Evolutionary conservation across 2,329 filamentous ascomycete genomes (phyloP), one percentile per base, ranked within the genome.

Genomic region (Cadophora sp.): DNA sequence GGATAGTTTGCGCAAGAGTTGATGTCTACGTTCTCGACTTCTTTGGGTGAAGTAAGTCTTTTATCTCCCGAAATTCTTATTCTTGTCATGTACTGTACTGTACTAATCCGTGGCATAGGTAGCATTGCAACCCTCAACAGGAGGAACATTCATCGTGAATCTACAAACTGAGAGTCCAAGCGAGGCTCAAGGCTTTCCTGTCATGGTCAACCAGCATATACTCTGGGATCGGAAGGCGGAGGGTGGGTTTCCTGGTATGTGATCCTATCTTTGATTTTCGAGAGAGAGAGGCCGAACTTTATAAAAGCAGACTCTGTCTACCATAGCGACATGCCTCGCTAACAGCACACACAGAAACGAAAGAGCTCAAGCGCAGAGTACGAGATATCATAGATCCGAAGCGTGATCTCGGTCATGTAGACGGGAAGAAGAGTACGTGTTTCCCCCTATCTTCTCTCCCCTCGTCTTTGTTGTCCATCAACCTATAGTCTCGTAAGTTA

Each of bases 141-240:
- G 95, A 20, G 95, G 96, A 0, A 83, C 91, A 2, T 99, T 98
- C 76, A 84, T 87, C 24, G 89, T 98, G 14, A 85, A 89, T 66
- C 86, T 97, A 64, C 80, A 81, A 58, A 78, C 80, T 73, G 41
- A 69, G 66, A 43, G 69, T 55, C 59, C 64, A 8, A 64, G 41
- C 33, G 6, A 22, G n/a, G 41, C 58, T 53, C 56, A 70, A 63
- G 63, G 67, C 36, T 68, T 58, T 24, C 64, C 68, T 5, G 66
- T 67, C 9, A 59, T 77, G 16, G 77, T 80, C 1, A 74, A 82
- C 69, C 82, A 85, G 65, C 86, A 84, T 36, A 76, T 91, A 2
- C 82, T 98, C 39, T 99, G 96, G 96, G 93, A 98, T 82, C 87
- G 96, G 69, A 96, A 94, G 78, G 77, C 80, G 3, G 90, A 97